These are phyloP conservation scores for Trichomonascaceae sp. DNA, from an alignment of 1,139 yeast species.

Conservation along the genomic window DNA sequence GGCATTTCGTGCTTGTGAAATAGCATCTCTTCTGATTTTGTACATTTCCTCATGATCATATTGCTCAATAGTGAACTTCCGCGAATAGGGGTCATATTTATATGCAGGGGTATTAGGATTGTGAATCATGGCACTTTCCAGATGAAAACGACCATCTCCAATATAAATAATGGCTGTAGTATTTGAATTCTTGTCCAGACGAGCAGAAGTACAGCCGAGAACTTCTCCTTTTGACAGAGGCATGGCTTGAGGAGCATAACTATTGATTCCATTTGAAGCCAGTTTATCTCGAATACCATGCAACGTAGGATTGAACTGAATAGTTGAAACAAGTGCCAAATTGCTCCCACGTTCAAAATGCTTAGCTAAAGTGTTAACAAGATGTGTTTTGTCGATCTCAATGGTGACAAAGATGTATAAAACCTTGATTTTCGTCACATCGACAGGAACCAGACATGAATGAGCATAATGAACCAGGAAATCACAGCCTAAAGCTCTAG, in stretches of 20 bases:
- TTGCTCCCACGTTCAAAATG: slow-evolving; percentile 62
- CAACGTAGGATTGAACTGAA: slow-evolving; percentile 91
- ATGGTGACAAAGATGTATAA: slow-evolving; percentile 94
- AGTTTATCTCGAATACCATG: slow-evolving; percentile 66
- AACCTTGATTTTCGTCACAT: slow-evolving; percentile 82
- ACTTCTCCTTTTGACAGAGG: slow-evolving; percentile 97
- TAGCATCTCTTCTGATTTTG: slow-evolving; percentile 66
- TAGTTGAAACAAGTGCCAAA: slow-evolving; percentile 84
- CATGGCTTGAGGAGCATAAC: slow-evolving; percentile 83
- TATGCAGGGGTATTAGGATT: slow-evolving; percentile 89
- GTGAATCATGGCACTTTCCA: slow-evolving; percentile 95
- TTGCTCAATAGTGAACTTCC: slow-evolving; percentile 82
- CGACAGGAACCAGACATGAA: slow-evolving; percentile 93
- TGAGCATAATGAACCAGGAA: slow-evolving; percentile 96
- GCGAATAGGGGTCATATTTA: slow-evolving; percentile 89
- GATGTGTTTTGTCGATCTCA: slow-evolving; percentile 75
- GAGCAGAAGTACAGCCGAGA: slow-evolving; percentile 90
- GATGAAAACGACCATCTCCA: slow-evolving; percentile 95
- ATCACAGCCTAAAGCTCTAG: slow-evolving; percentile 87
- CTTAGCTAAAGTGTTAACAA: slow-evolving; percentile 64
- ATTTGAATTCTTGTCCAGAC: slow-evolving; percentile 45
- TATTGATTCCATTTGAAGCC: slow-evolving; percentile 28
- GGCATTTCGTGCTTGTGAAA: slow-evolving; percentile 52
- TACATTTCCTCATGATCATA: slow-evolving; percentile 84
- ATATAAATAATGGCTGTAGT: slow-evolving; percentile 79